Conservation (phyloP, 2,329 filamentous ascomycete species). For the Sporothrix humicola region DNA sequence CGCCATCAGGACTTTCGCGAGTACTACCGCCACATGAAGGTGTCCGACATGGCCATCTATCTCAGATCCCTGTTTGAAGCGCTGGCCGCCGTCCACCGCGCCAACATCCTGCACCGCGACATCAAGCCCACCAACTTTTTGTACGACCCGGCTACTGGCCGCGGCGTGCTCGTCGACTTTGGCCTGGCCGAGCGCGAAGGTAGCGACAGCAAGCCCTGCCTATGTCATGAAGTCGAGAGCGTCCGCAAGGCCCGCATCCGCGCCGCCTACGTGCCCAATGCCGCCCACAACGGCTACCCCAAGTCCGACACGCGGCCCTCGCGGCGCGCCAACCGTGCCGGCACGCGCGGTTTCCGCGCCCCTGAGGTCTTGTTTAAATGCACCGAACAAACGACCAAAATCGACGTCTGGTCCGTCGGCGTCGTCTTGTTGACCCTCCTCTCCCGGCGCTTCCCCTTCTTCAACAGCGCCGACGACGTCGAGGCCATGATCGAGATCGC, state of each 20-base stretch:
- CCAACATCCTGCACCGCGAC: constrained; percentile 88
- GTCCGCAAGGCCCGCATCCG: constrained; percentile 67
- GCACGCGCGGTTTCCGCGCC: constrained; percentile 92
- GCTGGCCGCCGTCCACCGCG: constrained; percentile 79
- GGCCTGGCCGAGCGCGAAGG: constrained; percentile 89
- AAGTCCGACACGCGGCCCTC: constrained; percentile 89
- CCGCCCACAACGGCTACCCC: constrained; percentile 70
- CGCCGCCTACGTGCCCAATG: constrained; percentile 60
- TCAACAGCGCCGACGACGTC: constrained; percentile 97
- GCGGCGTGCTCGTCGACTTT: constrained; percentile 97
- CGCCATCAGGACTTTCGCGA: constrained; percentile 92
- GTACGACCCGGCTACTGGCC: constrained; percentile 79
- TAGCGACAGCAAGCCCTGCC: constrained; percentile 76
- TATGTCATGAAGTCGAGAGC: constrained; percentile 72
- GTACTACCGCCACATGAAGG: constrained; percentile 89
- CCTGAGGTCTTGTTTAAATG: constrained; percentile 98
- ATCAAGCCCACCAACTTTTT: constrained; percentile 98
- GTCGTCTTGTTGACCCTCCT: constrained; percentile 97
- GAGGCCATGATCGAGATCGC: constrained; percentile 98
- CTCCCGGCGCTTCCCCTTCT: constrained; percentile 92
- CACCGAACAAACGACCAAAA: constrained; percentile 89
- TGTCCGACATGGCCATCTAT: constrained; percentile 86
- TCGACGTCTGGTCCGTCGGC: constrained; percentile 96
- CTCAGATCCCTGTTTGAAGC: constrained; percentile 87
- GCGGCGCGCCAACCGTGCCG: constrained; percentile 88